Evolutionary conservation across 2,329 filamentous ascomycete genomes (phyloP), one percentile per base, ranked within the genome.

Genomic region (Periconia sp.): DNA sequence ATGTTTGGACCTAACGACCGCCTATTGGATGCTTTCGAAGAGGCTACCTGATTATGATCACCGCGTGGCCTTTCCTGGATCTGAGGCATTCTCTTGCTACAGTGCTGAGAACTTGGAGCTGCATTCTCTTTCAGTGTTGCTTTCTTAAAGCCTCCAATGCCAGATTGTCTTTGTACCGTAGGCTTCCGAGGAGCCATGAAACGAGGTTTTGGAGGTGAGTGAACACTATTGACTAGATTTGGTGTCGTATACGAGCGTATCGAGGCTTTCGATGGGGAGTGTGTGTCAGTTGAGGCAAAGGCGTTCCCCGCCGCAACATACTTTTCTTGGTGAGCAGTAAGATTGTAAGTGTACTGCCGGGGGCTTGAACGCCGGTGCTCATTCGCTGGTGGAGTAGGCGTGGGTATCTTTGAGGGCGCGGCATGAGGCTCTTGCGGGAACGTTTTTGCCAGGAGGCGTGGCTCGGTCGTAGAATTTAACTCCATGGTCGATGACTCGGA

Each of bases 201-300:
- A 18, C 40, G 37, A 9, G 33, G 41, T 21, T 39, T 19, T n/a
- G 43, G 52, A 8, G 45, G 40, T 26, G 52, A 48, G 18, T 41
- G 40, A n/a, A 35, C 22, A 9, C 21, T 21, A 12, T 56, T 58
- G n/a, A 48, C 36, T 15, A 68, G 48, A 37, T 62, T 68, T 1
- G 65, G 55, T 17, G 63, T 65, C 12, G 63, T 67, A 6, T 57
- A 50, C 41, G 65, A 66, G 22, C 61, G 55, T n/a, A 56, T 24
- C 8, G 56, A 50, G 6, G 40, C 16, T 34, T 51, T 59, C 4
- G 48, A 47, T 10, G 52, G 49, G 13, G 56, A 50, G 15, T 28
- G 35, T 9, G 40, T 25, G 11, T 16, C 33, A 3, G 32, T 17
- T 17, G 23, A 42, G 16, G 43, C 46, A 32, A 56, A 56, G 2